These are phyloP conservation scores for Biscogniauxia marginata DNA, from an alignment of 2,329 filamentous ascomycete genomes.

Conservation along the genomic window DNA sequence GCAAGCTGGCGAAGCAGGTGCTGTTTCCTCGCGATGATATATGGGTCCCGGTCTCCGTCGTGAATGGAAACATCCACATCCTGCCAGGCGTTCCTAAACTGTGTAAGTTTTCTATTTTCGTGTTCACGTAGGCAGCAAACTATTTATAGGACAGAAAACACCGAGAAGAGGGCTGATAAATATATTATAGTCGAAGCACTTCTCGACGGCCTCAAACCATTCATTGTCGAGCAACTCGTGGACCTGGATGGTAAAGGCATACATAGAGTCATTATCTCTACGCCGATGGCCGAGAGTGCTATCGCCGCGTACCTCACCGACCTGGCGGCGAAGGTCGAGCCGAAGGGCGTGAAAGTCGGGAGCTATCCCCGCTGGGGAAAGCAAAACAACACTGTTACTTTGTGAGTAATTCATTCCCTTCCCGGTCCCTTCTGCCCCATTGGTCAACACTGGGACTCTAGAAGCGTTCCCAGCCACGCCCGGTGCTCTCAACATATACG, in stretches of 20 bases:
- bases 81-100: conserved; percentile 84
- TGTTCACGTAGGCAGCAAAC: no score
- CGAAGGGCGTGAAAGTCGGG: conserved; percentile 84
- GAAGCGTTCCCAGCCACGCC: no score
- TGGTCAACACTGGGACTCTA: no score
- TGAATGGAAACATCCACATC: conserved; percentile 93
- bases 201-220: conserved; percentile 72
- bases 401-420: no score
- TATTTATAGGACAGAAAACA: no score
- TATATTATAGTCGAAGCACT: conserved; percentile 63
- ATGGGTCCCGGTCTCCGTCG: conserved; percentile 87
- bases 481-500: background rate
- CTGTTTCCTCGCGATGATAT: conserved; percentile 77
- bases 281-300: conserved; percentile 81
- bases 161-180: background rate
- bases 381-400: conserved; percentile 82
- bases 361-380: conserved; percentile 94
- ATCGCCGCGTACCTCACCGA: conserved; percentile 82
- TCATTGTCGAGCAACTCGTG: conserved; percentile 65
- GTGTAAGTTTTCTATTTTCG: no score
- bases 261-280: conserved; percentile 77
- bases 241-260: conserved; percentile 83
- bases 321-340: conserved; percentile 69
- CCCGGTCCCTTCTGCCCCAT: no score
- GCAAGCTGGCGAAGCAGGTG: conserved; percentile 67